Percentiles rank a stretch among this genome's conserved stretches.
phyloP scores from a whole-genome alignment of 1,284 basidiomycete species.

The Cutaneotrichosporon mucoides region DNA sequence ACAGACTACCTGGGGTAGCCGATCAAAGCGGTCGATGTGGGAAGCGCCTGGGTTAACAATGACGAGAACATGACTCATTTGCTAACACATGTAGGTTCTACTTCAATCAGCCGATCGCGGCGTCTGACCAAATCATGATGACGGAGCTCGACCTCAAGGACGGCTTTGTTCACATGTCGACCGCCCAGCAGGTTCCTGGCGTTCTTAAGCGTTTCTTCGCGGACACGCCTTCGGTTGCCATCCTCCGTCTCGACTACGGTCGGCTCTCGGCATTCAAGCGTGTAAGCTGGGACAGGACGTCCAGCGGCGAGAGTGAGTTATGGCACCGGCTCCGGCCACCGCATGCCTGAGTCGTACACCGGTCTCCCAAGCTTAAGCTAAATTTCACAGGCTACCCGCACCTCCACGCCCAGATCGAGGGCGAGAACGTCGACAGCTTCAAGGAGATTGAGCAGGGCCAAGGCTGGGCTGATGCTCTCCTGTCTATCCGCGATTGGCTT shows the following conservation, averaged over 20 bases:
- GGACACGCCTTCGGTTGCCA: conserved; percentile 49
- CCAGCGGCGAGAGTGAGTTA: conserved; percentile 36
- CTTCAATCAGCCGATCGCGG: conserved; percentile 34
- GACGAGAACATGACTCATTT: too few relatives aligned
- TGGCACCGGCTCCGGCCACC: too few relatives aligned
- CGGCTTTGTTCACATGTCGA: conserved; percentile 63
- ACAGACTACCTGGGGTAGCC: too few relatives aligned
- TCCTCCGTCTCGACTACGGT: conserved; percentile 53
- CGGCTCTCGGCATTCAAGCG: conserved; percentile 36
- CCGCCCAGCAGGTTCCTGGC: conserved; percentile 56
- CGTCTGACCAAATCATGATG: conserved; percentile 31
- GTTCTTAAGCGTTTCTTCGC: conserved; percentile 60
- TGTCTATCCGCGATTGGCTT: conserved; percentile 13
- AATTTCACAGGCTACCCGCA: conserved; percentile 23
- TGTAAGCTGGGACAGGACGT: conserved; percentile 32
- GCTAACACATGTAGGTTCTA: conserved; percentile 1
- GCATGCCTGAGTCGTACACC: too few relatives aligned
- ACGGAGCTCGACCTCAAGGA: conserved; percentile 39
- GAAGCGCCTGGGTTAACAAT: too few relatives aligned
- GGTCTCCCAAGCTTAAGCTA: too few relatives aligned
- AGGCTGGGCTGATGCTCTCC: conserved; percentile 49
- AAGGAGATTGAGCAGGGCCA: conserved; percentile 36
- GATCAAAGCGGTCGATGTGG: too few relatives aligned
- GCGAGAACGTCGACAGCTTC: conserved; percentile 52
- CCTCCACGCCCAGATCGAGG: conserved; percentile 56